These are phyloP conservation scores for Kwoniella dendrophila DNA, from an alignment of 768 basidiomycete species.

Conservation along the genomic window DNA sequence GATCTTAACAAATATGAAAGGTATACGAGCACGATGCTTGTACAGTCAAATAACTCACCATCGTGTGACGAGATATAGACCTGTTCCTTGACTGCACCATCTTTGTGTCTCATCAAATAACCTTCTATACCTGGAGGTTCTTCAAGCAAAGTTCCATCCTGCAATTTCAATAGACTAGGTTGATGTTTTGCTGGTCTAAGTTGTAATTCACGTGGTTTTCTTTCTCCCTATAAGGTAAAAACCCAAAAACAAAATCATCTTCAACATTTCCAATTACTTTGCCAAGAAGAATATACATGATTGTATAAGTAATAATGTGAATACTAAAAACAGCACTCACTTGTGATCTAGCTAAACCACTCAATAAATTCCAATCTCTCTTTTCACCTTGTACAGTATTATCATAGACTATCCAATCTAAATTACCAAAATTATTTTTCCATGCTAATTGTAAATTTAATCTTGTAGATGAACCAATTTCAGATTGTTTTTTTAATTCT, in stretches of 20 bases:
- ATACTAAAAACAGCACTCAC: constrained; percentile 58
- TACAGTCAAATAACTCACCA: too few relatives aligned
- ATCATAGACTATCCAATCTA: constrained; percentile 86
- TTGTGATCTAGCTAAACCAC: constrained; percentile 72
- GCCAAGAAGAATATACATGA: too few relatives aligned
- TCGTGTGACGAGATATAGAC: constrained; percentile 45
- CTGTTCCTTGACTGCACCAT: constrained; percentile 25
- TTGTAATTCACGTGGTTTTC: constrained; percentile 61
- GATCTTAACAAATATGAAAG: too few relatives aligned
- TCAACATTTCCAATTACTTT: too few relatives aligned
- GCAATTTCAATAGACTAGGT: constrained; percentile 59
- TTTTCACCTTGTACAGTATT: constrained; percentile 61
- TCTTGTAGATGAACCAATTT: constrained; percentile 51
- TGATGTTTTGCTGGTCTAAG: constrained; percentile 74
- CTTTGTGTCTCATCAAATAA: constrained; percentile 61
- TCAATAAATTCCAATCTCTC: constrained; percentile 73
- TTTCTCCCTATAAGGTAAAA: constrained; percentile 35
- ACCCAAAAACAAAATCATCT: too few relatives aligned
- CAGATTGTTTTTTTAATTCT: constrained; percentile 62
- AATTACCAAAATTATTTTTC: constrained; percentile 65
- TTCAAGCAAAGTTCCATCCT: constrained; percentile 61
- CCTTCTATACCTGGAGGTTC: constrained; percentile 87
- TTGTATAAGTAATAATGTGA: too few relatives aligned
- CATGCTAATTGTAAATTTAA: constrained; percentile 70
- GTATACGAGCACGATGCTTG: too few relatives aligned